Evolutionary conservation across 2,329 filamentous ascomycete species (phyloP).

Genomic region (Seiridium cupressi): DNA sequence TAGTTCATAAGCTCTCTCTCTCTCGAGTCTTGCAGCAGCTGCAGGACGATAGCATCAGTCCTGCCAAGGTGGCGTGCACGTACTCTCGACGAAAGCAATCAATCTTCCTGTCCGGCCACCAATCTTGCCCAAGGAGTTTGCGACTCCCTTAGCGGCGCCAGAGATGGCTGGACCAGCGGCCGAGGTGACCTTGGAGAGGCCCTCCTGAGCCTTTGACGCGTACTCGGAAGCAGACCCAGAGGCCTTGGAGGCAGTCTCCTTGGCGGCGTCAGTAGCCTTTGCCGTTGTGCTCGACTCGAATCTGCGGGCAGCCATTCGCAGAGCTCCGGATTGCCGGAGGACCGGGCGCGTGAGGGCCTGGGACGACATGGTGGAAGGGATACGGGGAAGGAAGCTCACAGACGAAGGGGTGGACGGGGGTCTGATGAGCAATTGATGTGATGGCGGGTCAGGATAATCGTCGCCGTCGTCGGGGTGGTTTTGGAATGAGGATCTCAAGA

Average conservation of each 20-base stretch:
- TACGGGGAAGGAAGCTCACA: constrained; percentile 6
- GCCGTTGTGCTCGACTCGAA: constrained; percentile 58
- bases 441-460: constrained; percentile 18
- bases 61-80: constrained; percentile 33
- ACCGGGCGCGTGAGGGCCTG: constrained; percentile 25
- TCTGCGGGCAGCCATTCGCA: constrained; percentile 47
- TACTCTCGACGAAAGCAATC: constrained; percentile 83
- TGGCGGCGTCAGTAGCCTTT: constrained; percentile 36
- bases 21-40: not conserved
- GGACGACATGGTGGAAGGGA: constrained; percentile 24
- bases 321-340: constrained; percentile 28
- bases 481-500: constrained; percentile 17
- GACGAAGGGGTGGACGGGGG: constrained; percentile 15
- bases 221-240: constrained; percentile 42
- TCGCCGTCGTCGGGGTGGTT: constrained; percentile 12
- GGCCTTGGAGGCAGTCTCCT: constrained; percentile 40
- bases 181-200: constrained; percentile 77
- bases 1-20: not conserved
- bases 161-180: constrained; percentile 76
- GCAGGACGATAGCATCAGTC: too few species aligned
- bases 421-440: constrained; percentile 33
- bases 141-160: constrained; percentile 67
- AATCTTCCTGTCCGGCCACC: constrained; percentile 81
- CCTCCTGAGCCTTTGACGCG: constrained; percentile 71
- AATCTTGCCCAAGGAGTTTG: constrained; percentile 68